Evolutionary conservation across 257 asterid species (phyloP).

Genomic region (Orobanche coerulescens): DNA sequence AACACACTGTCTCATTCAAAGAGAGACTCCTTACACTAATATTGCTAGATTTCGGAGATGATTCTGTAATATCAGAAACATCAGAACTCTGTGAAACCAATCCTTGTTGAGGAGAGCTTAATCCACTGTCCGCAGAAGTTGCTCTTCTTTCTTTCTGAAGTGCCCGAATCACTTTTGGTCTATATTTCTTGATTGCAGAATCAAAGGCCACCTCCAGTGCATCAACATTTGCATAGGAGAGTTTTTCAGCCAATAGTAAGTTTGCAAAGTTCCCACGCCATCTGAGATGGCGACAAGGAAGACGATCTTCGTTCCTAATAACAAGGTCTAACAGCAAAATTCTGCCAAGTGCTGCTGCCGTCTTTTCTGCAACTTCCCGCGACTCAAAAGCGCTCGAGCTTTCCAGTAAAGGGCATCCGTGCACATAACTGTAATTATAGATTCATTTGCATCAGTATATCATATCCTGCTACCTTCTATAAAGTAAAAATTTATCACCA

Average conservation of each 20-base stretch:
- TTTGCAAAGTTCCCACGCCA: constrained; percentile 97
- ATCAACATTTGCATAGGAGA: constrained; percentile 47
- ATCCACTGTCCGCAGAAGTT: constrained; percentile 63
- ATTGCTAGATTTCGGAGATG: constrained; percentile 72
- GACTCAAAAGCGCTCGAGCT: constrained; percentile 77
- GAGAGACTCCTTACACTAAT: constrained; percentile 46
- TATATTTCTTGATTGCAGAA: constrained; percentile 75
- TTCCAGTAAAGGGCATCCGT: constrained; percentile 87
- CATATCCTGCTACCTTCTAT: constrained; percentile 2
- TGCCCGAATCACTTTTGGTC: constrained; percentile 81
- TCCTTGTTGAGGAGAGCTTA: constrained; percentile 47
- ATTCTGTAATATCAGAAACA: constrained; percentile 62
- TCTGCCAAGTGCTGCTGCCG: constrained; percentile 88
- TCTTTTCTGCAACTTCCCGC: constrained; percentile 73
- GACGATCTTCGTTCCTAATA: constrained; percentile 94
- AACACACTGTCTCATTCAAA: constrained; percentile 34
- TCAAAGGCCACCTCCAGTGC: constrained; percentile 75
- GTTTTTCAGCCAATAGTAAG: constrained; percentile 71
- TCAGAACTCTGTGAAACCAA: constrained; percentile 66
- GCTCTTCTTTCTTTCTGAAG: constrained; percentile 94
- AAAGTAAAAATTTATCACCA: constrained; percentile 5
- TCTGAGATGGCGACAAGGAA: constrained; percentile 92
- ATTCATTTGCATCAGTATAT: constrained; percentile 14
- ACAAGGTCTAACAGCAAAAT: constrained; percentile 90
- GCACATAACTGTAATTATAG: constrained; percentile 58